Conservation (phyloP, 2,329 filamentous ascomycete genomes). For the Aspergillus intermedius region DNA sequence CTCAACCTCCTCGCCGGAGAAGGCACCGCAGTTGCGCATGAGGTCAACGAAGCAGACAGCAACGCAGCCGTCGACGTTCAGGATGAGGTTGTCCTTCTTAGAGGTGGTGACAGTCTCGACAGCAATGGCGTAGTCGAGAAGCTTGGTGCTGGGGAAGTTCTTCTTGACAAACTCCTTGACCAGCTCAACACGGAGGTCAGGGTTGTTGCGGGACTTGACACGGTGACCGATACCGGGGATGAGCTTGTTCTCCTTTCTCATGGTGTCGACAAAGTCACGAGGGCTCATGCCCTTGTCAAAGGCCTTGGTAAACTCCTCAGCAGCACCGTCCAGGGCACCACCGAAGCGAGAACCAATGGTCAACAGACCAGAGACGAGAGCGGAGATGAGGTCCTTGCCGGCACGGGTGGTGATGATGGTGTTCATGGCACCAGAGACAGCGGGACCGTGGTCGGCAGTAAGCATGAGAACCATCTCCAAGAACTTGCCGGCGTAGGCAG, state of each 20-base stretch:
- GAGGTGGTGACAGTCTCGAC: conserved; percentile 97
- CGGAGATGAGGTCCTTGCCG: conserved; percentile 95
- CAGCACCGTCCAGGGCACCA: conserved; percentile 94
- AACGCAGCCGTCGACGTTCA: conserved; percentile 97
- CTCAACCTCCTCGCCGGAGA: conserved; percentile 92
- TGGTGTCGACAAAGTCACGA: conserved; percentile 96
- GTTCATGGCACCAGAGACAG: conserved; percentile 99
- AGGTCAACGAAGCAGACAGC: conserved; percentile 98
- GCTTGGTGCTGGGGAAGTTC: conserved; percentile 96
- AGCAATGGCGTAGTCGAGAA: conserved; percentile 96
- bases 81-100: conserved; percentile 99
- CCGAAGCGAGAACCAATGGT: conserved; percentile 98
- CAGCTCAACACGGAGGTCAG: conserved; percentile 97
- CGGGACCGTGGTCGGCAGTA: conserved; percentile 96
- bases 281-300: conserved; percentile 97
- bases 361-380: conserved; percentile 90
- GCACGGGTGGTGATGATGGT: conserved; percentile 99
- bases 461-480: conserved; percentile 99
- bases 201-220: conserved; percentile 99
- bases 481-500: conserved; percentile 95
- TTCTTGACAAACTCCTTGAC: conserved; percentile 98
- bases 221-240: conserved; percentile 98
- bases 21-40: conserved; percentile 94
- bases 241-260: conserved; percentile 99
- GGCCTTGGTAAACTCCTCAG: conserved; percentile 96